Conservation (phyloP, 306 rosid genomes). For the Macrotyloma uniflorum region DNA sequence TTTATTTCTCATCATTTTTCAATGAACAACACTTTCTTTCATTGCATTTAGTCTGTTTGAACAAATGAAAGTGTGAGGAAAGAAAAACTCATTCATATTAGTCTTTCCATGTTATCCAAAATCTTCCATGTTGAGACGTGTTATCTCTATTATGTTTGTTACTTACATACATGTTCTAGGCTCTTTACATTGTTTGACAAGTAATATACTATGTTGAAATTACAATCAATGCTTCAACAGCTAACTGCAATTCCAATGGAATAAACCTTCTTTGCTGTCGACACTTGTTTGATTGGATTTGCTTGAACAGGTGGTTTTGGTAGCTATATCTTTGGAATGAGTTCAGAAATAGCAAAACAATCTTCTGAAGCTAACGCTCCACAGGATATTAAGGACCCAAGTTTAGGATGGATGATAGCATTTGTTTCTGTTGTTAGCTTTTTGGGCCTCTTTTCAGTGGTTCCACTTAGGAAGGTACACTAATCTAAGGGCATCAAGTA, state of each 20-base stretch:
- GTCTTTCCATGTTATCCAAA: too few relatives aligned
- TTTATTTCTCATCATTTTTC: too few relatives aligned
- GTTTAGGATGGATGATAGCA: conserved; percentile 57
- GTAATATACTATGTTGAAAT: too few relatives aligned
- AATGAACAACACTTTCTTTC: too few relatives aligned
- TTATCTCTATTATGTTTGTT: too few relatives aligned
- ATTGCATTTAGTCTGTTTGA: too few relatives aligned
- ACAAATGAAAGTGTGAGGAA: too few relatives aligned
- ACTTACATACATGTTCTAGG: too few relatives aligned
- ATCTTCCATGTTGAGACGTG: too few relatives aligned
- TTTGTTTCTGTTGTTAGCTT: conserved; percentile 57
- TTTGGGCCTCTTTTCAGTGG: conserved; percentile 58
- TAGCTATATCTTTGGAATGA: conserved; percentile 58
- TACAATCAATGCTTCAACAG: background rate
- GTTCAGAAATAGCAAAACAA: conserved; percentile 49
- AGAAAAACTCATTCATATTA: too few relatives aligned
- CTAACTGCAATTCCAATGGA: conserved; percentile 24
- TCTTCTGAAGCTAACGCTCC: conserved; percentile 28
- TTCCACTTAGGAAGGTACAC: conserved; percentile 59
- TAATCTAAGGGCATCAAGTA: background rate
- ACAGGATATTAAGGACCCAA: conserved; percentile 40
- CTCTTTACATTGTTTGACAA: too few relatives aligned
- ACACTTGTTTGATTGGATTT: conserved; percentile 22
- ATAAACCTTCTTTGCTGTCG: background rate
- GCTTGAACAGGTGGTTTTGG: conserved; percentile 57